Evolutionary conservation across 768 basidiomycete genomes (phyloP).

Genomic region (Chalciporus pseudorubinellus): DNA sequence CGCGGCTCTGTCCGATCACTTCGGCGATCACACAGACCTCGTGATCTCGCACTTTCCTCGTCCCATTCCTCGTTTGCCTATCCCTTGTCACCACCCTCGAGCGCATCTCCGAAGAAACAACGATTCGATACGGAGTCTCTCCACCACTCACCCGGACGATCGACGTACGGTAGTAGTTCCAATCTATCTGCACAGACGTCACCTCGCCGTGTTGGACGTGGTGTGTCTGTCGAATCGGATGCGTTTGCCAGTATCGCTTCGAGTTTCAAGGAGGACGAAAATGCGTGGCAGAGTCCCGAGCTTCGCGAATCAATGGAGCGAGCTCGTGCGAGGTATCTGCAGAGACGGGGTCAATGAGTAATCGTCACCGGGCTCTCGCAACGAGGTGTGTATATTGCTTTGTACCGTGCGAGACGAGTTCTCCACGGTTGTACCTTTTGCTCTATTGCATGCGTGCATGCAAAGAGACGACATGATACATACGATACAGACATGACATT

Average conservation of each 20-base stretch:
- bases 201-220: slow-evolving; percentile 23
- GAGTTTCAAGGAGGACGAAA: slow-evolving; percentile 45
- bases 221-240: slow-evolving; percentile 37
- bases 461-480: background rate
- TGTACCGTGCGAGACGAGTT: background rate
- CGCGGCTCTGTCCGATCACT: slow-evolving; percentile 27
- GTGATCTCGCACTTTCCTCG: slow-evolving; percentile 25
- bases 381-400: background rate
- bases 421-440: background rate
- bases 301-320: slow-evolving; percentile 69
- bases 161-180: slow-evolving; percentile 2
- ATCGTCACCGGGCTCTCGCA: background rate
- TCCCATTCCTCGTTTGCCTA: slow-evolving; percentile 28
- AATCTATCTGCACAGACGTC: slow-evolving; percentile 13
- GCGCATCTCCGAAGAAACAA: slow-evolving; percentile 35
- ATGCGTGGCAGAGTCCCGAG: slow-evolving; percentile 60
- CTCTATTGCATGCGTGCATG: background rate
- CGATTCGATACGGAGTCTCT: slow-evolving; percentile 28
- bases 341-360: slow-evolving; percentile 17
- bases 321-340: slow-evolving; percentile 45
- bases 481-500: background rate
- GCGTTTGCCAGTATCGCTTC: slow-evolving; percentile 16
- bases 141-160: slow-evolving; percentile 24
- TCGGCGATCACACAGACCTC: slow-evolving; percentile 21
- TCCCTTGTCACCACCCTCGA: slow-evolving; percentile 26